Base-by-base conservation (phyloP, 805 yeast species). In the Saccharomycopsis oosterbeekiorum region DNA sequence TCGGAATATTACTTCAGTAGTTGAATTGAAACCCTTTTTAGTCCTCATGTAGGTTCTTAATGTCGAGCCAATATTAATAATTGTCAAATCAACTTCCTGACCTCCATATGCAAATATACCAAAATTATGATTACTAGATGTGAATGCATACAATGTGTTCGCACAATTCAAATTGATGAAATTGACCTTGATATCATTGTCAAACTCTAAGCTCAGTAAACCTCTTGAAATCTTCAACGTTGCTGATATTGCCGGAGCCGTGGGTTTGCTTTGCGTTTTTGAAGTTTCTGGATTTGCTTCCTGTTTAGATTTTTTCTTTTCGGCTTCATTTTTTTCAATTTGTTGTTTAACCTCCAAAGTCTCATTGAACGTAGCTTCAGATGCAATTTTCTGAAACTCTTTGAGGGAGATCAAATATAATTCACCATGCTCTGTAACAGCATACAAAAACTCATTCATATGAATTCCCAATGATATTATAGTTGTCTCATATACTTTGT, bases 81-180 rank as follows among this genome's bases (percentile, higher is more conserved):
- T 73, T 58, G 80, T 81, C 4, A 88, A 73, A 70, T 89, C 92
- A 62, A 84, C 84, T 67, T 91, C 96, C 68, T 89, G 83, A 36
- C 98, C 99, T 41, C 97, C 97, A 68, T 76, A 82, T 0, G 94
- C 96, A 71, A 88, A 83, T 1, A 84, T 70, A 24, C 82, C 80
- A 8, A 57, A 55, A 11, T 61, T 57, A 8, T 15, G 10, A 14
- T 24, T 37, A 47, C 51, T 56, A 26, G 53, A 58, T n/a, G 42
- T 36, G 34, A 64, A 64, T 12, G 55, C 60, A 34, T 17, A 41
- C 8, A 62, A 17, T 9, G 34, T 57, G 6, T 39, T 42, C 12
- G n/a, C 17, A n/a, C 59, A 55, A 19, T 58, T 54, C 9, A 63
- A 41, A n/a, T 60, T 55, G 53, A 62, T 50, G 19, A 29, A 37